Evolutionary conservation across 2,329 filamentous ascomycete genomes (phyloP).

Genomic region (Aureobasidium sp.): DNA sequence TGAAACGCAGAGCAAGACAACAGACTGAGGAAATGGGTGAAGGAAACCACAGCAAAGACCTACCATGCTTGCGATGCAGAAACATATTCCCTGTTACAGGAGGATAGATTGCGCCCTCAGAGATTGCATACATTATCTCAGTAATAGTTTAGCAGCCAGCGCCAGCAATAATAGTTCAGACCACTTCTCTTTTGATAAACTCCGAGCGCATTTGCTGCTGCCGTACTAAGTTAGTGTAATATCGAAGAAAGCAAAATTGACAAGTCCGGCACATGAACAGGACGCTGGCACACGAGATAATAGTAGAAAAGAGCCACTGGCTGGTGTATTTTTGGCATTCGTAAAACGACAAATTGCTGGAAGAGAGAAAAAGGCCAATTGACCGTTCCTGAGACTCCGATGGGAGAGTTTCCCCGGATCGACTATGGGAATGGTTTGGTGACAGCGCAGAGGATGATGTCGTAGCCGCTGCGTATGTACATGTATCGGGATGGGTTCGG

Average conservation of each 20-base stretch:
- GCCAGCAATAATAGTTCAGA: background rate
- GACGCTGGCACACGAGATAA: background rate
- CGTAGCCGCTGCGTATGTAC: conserved; percentile 1
- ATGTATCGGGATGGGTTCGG: background rate
- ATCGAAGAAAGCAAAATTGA: background rate
- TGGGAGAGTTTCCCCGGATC: background rate
- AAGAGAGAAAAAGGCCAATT: conserved; percentile 4
- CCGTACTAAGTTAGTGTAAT: background rate
- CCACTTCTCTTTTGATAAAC: too few species aligned
- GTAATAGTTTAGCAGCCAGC: too few species aligned
- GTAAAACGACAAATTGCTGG: background rate
- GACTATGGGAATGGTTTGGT: background rate
- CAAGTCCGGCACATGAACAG: background rate
- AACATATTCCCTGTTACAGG: background rate
- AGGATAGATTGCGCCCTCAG: background rate
- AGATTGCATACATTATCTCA: background rate
- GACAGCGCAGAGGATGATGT: background rate
- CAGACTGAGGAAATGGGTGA: background rate
- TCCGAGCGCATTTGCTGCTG: background rate
- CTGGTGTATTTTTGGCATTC: conserved; percentile 11
- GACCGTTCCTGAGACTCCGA: background rate
- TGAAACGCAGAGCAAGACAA: background rate
- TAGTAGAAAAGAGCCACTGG: background rate
- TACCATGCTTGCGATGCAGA: background rate
- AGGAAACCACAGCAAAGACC: background rate